Evolutionary conservation across 495 filamentous ascomycete genomes (phyloP).

Genomic region (Terfezia boudieri): DNA sequence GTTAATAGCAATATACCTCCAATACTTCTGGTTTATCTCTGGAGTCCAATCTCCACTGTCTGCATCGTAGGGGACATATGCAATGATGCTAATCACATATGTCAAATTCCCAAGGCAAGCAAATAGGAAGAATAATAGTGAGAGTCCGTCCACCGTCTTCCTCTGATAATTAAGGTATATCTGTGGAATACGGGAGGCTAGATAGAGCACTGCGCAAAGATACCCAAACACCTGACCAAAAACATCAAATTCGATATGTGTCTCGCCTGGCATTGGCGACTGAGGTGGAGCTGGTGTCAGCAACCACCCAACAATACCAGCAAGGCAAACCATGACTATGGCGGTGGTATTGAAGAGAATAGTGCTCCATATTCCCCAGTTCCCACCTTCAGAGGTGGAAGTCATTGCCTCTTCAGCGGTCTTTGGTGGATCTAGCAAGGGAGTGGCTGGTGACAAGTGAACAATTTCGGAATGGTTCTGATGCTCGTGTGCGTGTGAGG

Average conservation of each 20-base stretch:
- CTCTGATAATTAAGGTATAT: constrained; percentile 72
- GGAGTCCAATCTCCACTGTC: constrained; percentile 11
- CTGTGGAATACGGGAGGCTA: constrained; percentile 72
- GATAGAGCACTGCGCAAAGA: constrained; percentile 65
- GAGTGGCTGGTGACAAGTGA: constrained; percentile 62
- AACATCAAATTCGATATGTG: constrained; percentile 37
- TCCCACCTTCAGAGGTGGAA: constrained; percentile 17
- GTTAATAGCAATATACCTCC: constrained; percentile 66
- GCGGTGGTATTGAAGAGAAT: constrained; percentile 47
- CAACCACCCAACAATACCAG: constrained; percentile 72
- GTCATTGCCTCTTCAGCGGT: constrained; percentile 4
- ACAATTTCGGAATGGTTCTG: constrained; percentile 25
- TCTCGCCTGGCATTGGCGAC: constrained; percentile 8
- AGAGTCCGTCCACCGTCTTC: constrained; percentile 77
- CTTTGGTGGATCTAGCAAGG: constrained; percentile 28
- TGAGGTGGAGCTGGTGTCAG: constrained; percentile 26
- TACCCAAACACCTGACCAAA: constrained; percentile 75
- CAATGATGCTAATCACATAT: constrained; percentile 78
- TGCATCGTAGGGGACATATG: constrained; percentile 45
- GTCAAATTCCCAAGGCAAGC: constrained; percentile 86
- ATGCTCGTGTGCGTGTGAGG: constrained; percentile 11
- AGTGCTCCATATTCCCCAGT: constrained; percentile 25
- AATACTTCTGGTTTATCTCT: constrained; percentile 29
- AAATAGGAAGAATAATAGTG: constrained; percentile 86
- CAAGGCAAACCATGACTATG: constrained; percentile 54